Evolutionary conservation across 2,329 filamentous ascomycete species (phyloP).

Genomic region (Paecilomyces niveus): DNA sequence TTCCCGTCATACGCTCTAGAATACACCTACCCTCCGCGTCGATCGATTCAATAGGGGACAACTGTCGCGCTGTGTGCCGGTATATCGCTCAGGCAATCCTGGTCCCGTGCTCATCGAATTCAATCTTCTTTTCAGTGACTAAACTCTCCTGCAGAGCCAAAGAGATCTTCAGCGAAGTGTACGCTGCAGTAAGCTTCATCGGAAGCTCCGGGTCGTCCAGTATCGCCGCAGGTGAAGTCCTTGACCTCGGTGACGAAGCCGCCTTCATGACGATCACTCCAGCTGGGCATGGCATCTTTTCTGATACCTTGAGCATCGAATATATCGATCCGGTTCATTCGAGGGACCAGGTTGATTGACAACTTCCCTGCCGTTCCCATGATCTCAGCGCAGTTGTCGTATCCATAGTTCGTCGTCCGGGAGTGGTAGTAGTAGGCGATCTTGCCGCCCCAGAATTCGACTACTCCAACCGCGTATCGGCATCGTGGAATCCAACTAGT

Average conservation of each 20-base stretch:
- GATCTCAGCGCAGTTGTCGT: conserved; percentile 39
- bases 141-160: conserved; percentile 9
- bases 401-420: conserved; percentile 36
- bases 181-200: background rate
- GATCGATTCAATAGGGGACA: no score
- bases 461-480: conserved; percentile 38
- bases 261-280: conserved; percentile 17
- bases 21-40: no score
- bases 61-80: no score
- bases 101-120: background rate
- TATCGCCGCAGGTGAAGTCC: conserved; percentile 13
- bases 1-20: no score
- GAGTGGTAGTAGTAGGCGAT: conserved; percentile 40
- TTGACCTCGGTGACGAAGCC: conserved; percentile 19
- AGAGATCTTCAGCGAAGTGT: conserved; percentile 3
- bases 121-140: background rate
- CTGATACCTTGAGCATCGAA: conserved; percentile 15
- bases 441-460: conserved; percentile 39
- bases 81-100: background rate
- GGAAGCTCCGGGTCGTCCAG: conserved; percentile 5
- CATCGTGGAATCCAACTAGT: conserved; percentile 31
- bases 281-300: conserved; percentile 14
- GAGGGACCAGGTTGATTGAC: conserved; percentile 24
- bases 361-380: conserved; percentile 34
- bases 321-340: conserved; percentile 16